Evolutionary conservation across 305 asterid species (phyloP), one percentile per base, ranked within the genome.

Genomic region (Fraxinus nigra): DNA sequence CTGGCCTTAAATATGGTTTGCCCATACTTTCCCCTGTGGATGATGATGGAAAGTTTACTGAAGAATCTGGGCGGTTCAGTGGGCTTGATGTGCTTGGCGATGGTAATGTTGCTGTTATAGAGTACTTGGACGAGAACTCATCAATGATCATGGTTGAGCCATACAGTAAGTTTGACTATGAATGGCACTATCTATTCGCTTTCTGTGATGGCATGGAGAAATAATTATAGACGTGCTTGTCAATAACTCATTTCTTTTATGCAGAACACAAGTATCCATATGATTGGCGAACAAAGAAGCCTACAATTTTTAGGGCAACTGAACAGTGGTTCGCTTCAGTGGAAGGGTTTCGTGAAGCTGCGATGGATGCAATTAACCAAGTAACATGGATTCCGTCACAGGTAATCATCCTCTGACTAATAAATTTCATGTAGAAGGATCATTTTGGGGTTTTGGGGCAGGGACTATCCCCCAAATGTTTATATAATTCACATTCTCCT

Each of bases 261-360:
- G 79, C 90, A 96, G 99, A 93, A 84, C 99, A 96, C 93, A 96
- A 96, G 92, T 96, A 96, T 87, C 99, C 98, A 38, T 96, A 96
- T 84, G 99, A 96, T 84, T 96, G 99, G 99, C 89, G 99, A 86
- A 93, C 98, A 14, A 96, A 94, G 90, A 91, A 94, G 88, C 99
- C 99, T 80, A 96, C 99, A 4, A 96, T 96, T 84, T 93, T 96
- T 87, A 94, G 99, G 92, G 98, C 98, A 54, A 96, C 99, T 63
- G 99, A 94, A 86, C 99, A 96, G 83, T 96, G 99, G 99, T 96
- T 96, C 90, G 99, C 99, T 79, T 96, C 99, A 28, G 98, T 96
- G 78, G 99, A 94, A 86, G 98, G 98, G 82, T 96, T 96, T 72
- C 97, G 99, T 75, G 82, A 86, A 84, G 92, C 97, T 86, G 98